Percentiles rank a stretch among this genome's conserved stretches.
Conservation (phyloP, 225 moss, liverwort and hornwort genomes). For the Pleurozium schreberi region DNA sequence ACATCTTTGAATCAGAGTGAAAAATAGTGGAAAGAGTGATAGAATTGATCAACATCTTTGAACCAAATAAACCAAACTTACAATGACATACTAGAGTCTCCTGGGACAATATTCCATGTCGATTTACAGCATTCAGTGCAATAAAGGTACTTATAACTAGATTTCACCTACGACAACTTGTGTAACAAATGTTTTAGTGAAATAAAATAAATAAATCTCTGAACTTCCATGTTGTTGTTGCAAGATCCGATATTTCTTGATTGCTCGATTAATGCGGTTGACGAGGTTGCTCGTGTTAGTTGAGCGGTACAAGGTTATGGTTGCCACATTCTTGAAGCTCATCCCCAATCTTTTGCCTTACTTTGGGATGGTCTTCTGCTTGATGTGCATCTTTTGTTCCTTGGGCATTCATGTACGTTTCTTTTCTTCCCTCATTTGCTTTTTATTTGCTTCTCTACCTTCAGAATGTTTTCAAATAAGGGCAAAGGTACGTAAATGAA, state of each 20-base stretch:
- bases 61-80: too few species aligned
- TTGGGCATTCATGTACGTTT: constrained; percentile 63
- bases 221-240: neutral
- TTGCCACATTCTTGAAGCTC: constrained; percentile 78
- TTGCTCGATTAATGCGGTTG: constrained; percentile 72
- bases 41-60: too few species aligned
- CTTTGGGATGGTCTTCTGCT: constrained; percentile 74
- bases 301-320: constrained; percentile 76
- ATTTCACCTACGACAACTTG: too few species aligned
- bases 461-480: neutral
- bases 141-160: too few species aligned
- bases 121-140: too few species aligned
- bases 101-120: too few species aligned
- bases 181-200: neutral
- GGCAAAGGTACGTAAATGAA: neutral
- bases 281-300: constrained; percentile 69
- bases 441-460: neutral
- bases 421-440: neutral
- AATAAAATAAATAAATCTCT: neutral
- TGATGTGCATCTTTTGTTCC: constrained; percentile 84
- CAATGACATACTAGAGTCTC: too few species aligned
- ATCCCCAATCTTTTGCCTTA: constrained; percentile 81
- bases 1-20: too few species aligned
- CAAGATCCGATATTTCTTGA: constrained; percentile 93
- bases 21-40: too few species aligned